Base-by-base conservation (phyloP, 352 stramenopile genomes). In the Pythium coloratum region DNA sequence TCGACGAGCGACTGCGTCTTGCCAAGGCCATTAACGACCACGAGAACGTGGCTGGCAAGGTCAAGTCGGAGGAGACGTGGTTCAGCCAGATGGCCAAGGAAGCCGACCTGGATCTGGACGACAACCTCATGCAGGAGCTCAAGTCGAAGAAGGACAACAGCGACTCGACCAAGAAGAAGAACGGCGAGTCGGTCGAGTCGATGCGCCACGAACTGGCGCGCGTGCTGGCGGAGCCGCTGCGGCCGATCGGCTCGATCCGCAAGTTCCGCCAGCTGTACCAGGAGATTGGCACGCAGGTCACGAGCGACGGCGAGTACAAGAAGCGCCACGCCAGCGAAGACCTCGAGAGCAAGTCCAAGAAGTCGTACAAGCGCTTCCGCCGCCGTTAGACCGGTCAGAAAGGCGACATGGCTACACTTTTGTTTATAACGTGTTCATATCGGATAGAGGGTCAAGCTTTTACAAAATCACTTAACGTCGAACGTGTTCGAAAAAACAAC, bases 221-320 rank as follows among this genome's bases (percentile, higher is more conserved):
- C 34, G 56, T 95, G 50, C 72, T 95, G 18, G 46, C 73, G 20
- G 65, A 79, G 61, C 81, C 88, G 38, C 67, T 95, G 62, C 86
- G 88, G 44, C 88, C 88, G 13, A 76, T 95, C 24, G 88, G 88
- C 33, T 92, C 85, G 49, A 75, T 76, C 67, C 84, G 88, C 66
- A 95, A 95, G 67, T 95, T 95, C 75, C 81, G 81, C 2, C 77
- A 88, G 64, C 60, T 95, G 14, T 81, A 95, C 76, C 76, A 91
- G 72, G 88, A 95, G 59, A 69, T 95, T 14, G 86, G 86, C 20
- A 70, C 66, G n/a, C 56, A 86, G 51, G 66, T 95, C 33, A 77
- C 76, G 9, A 56, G 36, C 6, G 81, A 94, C 42, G 88, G 88
- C 56, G 88, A 95, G 73, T 95, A 94, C 75, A 76, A 80, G 56